Evolutionary conservation across 2,329 filamentous ascomycete species (phyloP).

Genomic region (Rhinocladiella mackenziei): DNA sequence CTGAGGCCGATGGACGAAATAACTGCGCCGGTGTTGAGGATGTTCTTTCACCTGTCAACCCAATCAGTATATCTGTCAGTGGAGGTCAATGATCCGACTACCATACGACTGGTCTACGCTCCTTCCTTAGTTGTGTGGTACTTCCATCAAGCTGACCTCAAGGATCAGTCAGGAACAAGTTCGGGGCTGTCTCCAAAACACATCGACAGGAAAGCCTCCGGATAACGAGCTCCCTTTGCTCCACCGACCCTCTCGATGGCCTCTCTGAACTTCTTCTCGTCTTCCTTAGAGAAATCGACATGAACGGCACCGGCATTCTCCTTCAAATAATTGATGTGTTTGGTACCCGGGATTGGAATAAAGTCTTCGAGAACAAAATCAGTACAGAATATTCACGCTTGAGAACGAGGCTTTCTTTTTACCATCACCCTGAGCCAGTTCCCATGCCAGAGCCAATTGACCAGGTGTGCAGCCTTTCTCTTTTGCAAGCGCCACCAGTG

Average conservation of each 20-base stretch:
- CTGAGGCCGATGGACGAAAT: not conserved
- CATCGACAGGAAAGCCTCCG: not conserved
- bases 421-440: constrained; percentile 52
- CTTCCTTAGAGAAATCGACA: constrained; percentile 13
- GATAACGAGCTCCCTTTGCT: constrained; percentile 11
- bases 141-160: too few species aligned
- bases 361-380: constrained; percentile 44
- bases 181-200: constrained; percentile 13
- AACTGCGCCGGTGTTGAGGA: not conserved
- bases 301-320: constrained; percentile 37
- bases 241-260: constrained; percentile 7
- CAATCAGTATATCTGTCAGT: too few species aligned
- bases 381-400: not conserved
- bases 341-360: constrained; percentile 58
- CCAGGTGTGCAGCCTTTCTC: constrained; percentile 43
- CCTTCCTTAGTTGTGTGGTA: too few species aligned
- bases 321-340: constrained; percentile 44
- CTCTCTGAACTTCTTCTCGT: constrained; percentile 11
- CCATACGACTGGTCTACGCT: too few species aligned
- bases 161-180: too few species aligned
- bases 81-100: too few species aligned
- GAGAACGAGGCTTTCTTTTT: not conserved
- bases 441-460: constrained; percentile 51
- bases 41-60: too few species aligned
- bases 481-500: constrained; percentile 43